Conservation (phyloP, 768 basidiomycete genomes). For the Hericium coralloides region DNA sequence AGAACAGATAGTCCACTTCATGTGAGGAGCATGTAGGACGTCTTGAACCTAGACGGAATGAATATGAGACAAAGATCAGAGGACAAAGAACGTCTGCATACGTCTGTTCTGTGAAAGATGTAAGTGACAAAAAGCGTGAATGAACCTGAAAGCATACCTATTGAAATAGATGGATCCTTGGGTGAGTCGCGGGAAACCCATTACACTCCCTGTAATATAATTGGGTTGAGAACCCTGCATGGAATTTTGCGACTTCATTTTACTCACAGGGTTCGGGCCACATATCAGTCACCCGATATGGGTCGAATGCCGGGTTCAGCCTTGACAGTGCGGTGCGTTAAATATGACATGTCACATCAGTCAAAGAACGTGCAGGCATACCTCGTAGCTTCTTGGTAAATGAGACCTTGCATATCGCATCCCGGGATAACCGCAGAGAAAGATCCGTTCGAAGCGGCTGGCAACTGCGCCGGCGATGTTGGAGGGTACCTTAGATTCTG, state of each 20-base stretch:
- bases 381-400: conserved; percentile 40
- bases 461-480: conserved; percentile 21
- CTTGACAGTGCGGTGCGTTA: conserved; percentile 18
- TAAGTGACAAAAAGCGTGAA: background rate
- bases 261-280: conserved; percentile 36
- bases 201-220: conserved; percentile 29
- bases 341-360: background rate
- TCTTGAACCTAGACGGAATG: conserved; percentile 22
- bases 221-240: background rate
- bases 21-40: conserved; percentile 29
- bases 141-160: conserved; percentile 31
- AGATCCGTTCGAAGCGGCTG: conserved; percentile 15
- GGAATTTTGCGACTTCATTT: background rate
- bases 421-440: conserved; percentile 20
- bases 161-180: conserved; percentile 51
- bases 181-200: conserved; percentile 26
- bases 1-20: conserved; percentile 23
- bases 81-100: background rate
- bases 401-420: conserved; percentile 40
- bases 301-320: conserved; percentile 47
- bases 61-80: background rate
- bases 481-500: conserved; percentile 28
- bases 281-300: conserved; percentile 48
- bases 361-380: conserved; percentile 15
- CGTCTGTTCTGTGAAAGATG: background rate